These are phyloP conservation scores for Fraxinus quadrangulata DNA, from an alignment of 257 asterid species.

Conservation along the genomic window DNA sequence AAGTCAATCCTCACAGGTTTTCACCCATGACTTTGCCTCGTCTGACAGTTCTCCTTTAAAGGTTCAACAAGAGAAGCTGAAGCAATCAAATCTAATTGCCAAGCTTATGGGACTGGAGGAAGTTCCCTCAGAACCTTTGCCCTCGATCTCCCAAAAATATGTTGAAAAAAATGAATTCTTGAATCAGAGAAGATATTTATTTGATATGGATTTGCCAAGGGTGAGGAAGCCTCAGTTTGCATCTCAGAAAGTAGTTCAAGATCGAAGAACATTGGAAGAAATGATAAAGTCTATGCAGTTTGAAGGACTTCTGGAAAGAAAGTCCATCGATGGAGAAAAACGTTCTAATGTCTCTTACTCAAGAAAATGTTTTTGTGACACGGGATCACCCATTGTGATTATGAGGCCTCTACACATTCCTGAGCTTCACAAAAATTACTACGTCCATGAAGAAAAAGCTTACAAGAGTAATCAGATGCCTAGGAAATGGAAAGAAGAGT, in stretches of 20 bases:
- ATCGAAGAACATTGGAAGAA: constrained; percentile 48
- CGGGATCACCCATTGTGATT: constrained; percentile 56
- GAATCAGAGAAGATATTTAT: constrained; percentile 32
- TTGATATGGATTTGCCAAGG: constrained; percentile 62
- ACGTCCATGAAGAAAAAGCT: constrained; percentile 22
- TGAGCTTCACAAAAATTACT: constrained; percentile 16
- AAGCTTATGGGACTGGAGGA: constrained; percentile 82
- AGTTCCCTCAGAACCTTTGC: constrained; percentile 30
- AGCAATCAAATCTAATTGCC: constrained; percentile 62
- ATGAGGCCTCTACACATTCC: constrained; percentile 51
- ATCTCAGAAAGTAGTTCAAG: constrained; percentile 41
- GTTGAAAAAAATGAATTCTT: constrained; percentile 32
- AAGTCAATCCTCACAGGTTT: constrained; percentile 49
- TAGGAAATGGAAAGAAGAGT: constrained; percentile 30
- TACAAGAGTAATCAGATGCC: constrained; percentile 31
- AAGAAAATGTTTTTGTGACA: constrained; percentile 27
- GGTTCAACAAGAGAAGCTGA: constrained; percentile 39
- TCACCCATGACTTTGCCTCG: constrained; percentile 39
- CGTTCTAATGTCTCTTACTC: constrained; percentile 29
- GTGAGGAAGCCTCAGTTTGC: constrained; percentile 41
- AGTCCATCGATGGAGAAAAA: constrained; percentile 27
- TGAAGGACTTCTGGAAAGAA: constrained; percentile 54
- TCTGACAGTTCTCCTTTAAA: constrained; percentile 39
- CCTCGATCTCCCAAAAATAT: constrained; percentile 11
- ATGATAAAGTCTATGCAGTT: constrained; percentile 55